A percentile compares a stretch with the other conserved stretches of the same genome.
Evolutionary conservation across 495 filamentous ascomycete genomes (phyloP).

Genomic region (Monascus purpureus): DNA sequence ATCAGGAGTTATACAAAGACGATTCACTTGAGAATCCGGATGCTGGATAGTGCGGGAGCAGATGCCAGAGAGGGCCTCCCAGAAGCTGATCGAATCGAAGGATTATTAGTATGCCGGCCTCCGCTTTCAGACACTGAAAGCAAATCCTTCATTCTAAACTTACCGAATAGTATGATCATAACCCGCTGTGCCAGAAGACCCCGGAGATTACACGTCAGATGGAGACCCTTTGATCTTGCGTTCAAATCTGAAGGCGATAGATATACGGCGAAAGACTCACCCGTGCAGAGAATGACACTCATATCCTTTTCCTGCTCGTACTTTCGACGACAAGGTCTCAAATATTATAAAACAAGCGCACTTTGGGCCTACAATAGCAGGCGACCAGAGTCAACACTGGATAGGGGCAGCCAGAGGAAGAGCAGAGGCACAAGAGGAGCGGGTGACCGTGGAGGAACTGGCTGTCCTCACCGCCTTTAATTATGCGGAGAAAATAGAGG

Average conservation of each 20-base stretch:
- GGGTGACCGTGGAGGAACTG: no score
- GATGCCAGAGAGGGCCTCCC: slow-evolving; percentile 95
- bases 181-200: no score
- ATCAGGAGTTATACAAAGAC: slow-evolving; percentile 95
- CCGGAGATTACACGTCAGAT: no score
- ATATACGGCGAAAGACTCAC: slow-evolving; percentile 32
- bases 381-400: no score
- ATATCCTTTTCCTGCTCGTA: slow-evolving; percentile 31
- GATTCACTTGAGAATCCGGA: slow-evolving; percentile 94
- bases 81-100: slow-evolving; percentile 49
- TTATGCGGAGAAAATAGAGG: no score
- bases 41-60: slow-evolving; percentile 97
- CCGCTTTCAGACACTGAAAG: not conserved
- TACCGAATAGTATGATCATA: slow-evolving; percentile 99
- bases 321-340: no score
- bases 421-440: no score
- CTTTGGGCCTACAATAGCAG: no score
- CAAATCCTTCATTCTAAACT: slow-evolving; percentile 12
- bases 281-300: slow-evolving; percentile 82
- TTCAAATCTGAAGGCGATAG: not conserved
- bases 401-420: no score
- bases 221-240: no score
- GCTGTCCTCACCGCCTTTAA: no score
- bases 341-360: no score
- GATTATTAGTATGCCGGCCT: not conserved